Conservation (phyloP, 495 filamentous ascomycete species). For the Penicillium verhagenii region DNA sequence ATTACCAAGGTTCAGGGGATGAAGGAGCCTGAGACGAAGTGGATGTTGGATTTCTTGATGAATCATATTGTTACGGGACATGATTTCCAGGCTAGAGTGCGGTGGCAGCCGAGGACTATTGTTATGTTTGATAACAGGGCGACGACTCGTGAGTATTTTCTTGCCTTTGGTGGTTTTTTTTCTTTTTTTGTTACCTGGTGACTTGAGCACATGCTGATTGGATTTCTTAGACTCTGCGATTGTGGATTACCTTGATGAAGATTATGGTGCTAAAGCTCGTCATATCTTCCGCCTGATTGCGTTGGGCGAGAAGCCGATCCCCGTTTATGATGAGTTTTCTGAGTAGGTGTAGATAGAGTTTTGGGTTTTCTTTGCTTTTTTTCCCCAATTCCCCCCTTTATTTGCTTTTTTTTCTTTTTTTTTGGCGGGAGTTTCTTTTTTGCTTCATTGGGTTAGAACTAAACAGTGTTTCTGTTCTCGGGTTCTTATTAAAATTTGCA, state of each 20-base stretch:
- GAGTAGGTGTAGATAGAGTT: conserved; percentile 21
- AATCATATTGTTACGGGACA: conserved; percentile 78
- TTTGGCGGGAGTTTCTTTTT: background rate
- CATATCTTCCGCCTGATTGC: conserved; percentile 56
- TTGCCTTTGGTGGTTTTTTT: background rate
- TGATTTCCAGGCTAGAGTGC: conserved; percentile 86
- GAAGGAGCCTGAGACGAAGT: conserved; percentile 57
- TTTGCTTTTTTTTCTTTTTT: background rate
- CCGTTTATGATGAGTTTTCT: conserved; percentile 45
- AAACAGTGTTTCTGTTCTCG: background rate
- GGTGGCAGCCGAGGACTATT: conserved; percentile 79
- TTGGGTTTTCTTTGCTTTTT: background rate
- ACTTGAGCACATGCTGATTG: conserved; percentile 3
- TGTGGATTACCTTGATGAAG: conserved; percentile 52
- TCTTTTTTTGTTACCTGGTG: too few species aligned
- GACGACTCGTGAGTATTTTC: conserved; percentile 50
- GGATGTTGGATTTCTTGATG: conserved; percentile 81
- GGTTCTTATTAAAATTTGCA: background rate
- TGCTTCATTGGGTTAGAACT: too few species aligned
- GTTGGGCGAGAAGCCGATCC: conserved; percentile 51
- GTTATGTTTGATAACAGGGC: conserved; percentile 79
- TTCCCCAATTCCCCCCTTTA: background rate
- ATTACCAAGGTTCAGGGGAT: conserved; percentile 73
- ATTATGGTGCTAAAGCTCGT: conserved; percentile 43
- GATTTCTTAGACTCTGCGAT: conserved; percentile 46